These are phyloP conservation scores for Bidens hawaiensis DNA, from an alignment of 140 eudicot species.

Conservation along the genomic window DNA sequence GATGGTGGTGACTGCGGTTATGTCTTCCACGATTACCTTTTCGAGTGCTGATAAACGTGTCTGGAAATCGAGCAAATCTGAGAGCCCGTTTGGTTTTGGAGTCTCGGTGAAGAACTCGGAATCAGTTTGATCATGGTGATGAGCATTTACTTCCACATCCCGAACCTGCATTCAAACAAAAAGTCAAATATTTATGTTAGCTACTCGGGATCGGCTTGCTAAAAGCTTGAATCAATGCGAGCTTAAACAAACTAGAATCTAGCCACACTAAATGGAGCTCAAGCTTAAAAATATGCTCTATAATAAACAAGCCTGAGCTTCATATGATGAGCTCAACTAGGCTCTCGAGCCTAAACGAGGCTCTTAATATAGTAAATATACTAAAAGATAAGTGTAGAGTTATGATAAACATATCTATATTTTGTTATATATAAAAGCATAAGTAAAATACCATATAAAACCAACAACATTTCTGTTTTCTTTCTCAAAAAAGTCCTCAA, in stretches of 20 bases:
- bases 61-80: slow-evolving; percentile 57
- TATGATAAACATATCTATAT: background rate
- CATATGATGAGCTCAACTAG: background rate
- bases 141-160: slow-evolving; percentile 33
- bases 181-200: too few relatives aligned
- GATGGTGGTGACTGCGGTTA: slow-evolving; percentile 25
- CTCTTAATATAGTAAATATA: too few relatives aligned
- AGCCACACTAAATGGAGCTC: too few relatives aligned
- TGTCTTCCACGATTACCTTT: slow-evolving; percentile 48
- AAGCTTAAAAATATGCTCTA: too few relatives aligned
- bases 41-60: slow-evolving; percentile 54
- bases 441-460: too few relatives aligned
- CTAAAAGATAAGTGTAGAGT: too few relatives aligned
- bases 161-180: slow-evolving; percentile 17
- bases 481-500: too few relatives aligned
- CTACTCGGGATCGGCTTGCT: too few relatives aligned
- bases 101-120: slow-evolving; percentile 9
- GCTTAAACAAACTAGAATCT: too few relatives aligned
- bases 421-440: background rate
- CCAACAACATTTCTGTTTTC: too few relatives aligned
- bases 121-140: slow-evolving; percentile 2
- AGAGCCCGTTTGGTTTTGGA: slow-evolving; percentile 30
- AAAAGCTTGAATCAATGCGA: too few relatives aligned
- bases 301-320: background rate
- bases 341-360: background rate